Percentiles rank a stretch among this genome's conserved stretches.
Conservation (phyloP, 2,329 filamentous ascomycete species). For the Claviceps sp. region DNA sequence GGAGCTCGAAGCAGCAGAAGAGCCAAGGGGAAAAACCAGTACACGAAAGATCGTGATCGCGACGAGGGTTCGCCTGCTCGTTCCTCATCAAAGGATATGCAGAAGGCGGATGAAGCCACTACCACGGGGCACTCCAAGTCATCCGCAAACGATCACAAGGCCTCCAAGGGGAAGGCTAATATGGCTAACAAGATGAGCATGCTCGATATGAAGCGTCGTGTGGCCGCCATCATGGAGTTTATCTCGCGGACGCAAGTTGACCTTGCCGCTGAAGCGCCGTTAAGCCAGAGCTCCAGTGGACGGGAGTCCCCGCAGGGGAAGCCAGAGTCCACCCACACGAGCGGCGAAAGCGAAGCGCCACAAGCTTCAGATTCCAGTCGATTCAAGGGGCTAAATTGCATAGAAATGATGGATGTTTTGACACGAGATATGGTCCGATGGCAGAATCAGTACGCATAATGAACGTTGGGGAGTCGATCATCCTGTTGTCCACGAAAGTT, state of each 20-base stretch:
- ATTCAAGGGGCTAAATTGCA: conserved; percentile 63
- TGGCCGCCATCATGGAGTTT: conserved; percentile 75
- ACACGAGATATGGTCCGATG: conserved; percentile 71
- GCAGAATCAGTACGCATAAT: conserved; percentile 55
- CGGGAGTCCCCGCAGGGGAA: conserved; percentile 22
- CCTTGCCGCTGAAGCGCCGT: conserved; percentile 52
- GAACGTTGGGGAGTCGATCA: neutral
- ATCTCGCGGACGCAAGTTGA: conserved; percentile 83
- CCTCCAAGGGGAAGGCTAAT: conserved; percentile 35
- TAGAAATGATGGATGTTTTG: conserved; percentile 84
- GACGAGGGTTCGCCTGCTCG: conserved; percentile 44
- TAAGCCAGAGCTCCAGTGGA: conserved; percentile 22
- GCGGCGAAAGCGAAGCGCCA: conserved; percentile 16
- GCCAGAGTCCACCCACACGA: conserved; percentile 21
- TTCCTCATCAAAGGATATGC: conserved; percentile 38
- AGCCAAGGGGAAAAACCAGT: conserved; percentile 65
- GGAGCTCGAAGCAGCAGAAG: conserved; percentile 50
- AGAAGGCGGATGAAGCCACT: conserved; percentile 23
- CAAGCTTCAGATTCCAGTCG: conserved; percentile 26
- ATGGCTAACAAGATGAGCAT: conserved; percentile 61
- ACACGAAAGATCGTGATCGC: conserved; percentile 59
- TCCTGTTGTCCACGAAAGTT: neutral
- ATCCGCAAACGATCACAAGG: conserved; percentile 33
- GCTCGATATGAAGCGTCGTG: conserved; percentile 77
- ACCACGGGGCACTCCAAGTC: conserved; percentile 21